phyloP scores from a whole-genome alignment of 23 red algal species.

The Gracilaria caudata region DNA sequence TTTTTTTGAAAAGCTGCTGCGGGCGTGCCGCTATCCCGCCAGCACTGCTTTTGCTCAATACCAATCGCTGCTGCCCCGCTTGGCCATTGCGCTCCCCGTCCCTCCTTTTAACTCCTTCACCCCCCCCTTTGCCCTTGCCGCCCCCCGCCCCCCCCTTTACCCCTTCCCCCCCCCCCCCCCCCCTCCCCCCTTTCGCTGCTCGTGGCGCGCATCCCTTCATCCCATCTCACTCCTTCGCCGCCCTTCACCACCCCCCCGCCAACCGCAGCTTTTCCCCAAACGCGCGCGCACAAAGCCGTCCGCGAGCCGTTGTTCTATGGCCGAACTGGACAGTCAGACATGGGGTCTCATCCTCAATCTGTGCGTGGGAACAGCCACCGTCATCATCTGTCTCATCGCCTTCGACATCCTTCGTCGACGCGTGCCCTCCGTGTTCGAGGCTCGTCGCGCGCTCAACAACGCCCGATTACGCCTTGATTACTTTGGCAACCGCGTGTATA shows the following conservation, averaged over 20 bases:
- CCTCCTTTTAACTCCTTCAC: neutral
- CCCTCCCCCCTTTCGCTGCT: neutral
- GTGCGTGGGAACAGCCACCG: conserved; percentile 38
- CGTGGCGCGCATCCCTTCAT: neutral
- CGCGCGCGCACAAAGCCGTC: neutral
- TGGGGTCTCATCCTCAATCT: conserved; percentile 62
- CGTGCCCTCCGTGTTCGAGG: conserved; percentile 68
- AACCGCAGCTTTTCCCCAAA: neutral
- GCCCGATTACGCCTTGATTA: conserved; percentile 24
- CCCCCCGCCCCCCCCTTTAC: neutral
- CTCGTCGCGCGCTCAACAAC: conserved; percentile 42
- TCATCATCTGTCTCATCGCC: conserved; percentile 43
- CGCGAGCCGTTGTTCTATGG: neutral
- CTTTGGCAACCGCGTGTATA: conserved; percentile 54
- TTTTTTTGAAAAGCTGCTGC: too few relatives aligned
- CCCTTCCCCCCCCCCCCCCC: neutral
- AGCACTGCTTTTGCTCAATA: neutral
- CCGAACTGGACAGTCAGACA: conserved; percentile 55
- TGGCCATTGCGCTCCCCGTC: neutral
- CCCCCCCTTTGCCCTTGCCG: neutral
- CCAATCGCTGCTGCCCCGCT: neutral
- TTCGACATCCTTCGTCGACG: conserved; percentile 58
- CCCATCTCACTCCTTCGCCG: neutral
- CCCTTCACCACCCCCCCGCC: neutral
- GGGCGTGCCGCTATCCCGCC: neutral